Base-by-base conservation (phyloP, 768 basidiomycete species). In the Boletus vinaceobasis region DNA sequence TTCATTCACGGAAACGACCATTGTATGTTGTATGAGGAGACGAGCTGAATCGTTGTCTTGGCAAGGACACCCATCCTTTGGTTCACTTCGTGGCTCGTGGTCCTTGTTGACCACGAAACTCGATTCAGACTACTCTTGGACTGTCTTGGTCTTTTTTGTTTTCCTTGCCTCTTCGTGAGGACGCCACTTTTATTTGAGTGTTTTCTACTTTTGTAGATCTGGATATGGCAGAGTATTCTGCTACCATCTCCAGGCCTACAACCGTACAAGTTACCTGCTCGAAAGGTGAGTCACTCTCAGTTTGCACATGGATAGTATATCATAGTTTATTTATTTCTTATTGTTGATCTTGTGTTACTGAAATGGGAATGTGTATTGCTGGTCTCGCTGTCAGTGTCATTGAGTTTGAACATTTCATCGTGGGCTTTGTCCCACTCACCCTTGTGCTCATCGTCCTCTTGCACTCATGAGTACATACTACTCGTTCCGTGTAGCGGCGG, bases 71-170 rank as follows among this genome's bases (percentile, higher is more conserved):
- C 42, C 48, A 55, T 53, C 52, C 61, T 66, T 70, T 32, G 59
- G 68, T 71, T 68, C 60, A 57, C 68, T 71, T 70, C 32, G 65
- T 58, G 57, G 68, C 61, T 55, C 70, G 51, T 23, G 45, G 48
- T 53, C 42, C 33, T 50, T 7, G 52, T 43, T 44, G 45, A 36
- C 42, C 15, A 51, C 43, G 60, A 55, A 66, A 73, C 70, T 70
- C 65, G 66, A 71, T 61, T 73, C 70, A 70, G 70, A 70, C 71
- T 71, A 71, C 55, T 70, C 63, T 68, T 29, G 56, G 56, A 26
- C 61, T 70, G 64, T 67, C 48, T 21, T 60, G 55, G 32, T 33
- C 38, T 48, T 5, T 5, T 46, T 57, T 56, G 47, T 44, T 21
- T 17, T 19, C 4, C 26, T 21, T 15, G 17, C 51, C 54, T 53